Evolutionary conservation across 345 rosid genomes (phyloP).

Genomic region (Rhizophora apiculata): DNA sequence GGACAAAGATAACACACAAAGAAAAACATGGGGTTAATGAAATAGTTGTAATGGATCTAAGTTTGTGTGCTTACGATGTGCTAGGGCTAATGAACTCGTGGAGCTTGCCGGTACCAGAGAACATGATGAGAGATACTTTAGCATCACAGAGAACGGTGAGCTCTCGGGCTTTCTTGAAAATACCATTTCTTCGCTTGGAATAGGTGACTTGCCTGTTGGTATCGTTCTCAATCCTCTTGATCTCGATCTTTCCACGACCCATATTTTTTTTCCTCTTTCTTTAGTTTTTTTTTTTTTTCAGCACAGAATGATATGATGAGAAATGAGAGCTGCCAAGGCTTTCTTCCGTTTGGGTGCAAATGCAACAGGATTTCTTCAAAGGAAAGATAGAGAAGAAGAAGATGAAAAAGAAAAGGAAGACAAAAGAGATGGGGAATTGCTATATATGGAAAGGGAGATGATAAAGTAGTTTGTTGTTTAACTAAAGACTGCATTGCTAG

Average conservation of each 20-base stretch:
- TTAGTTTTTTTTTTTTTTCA: not conserved
- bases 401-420: not conserved
- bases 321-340: not conserved
- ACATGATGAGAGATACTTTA: conserved; percentile 55
- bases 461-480: conserved; percentile 32
- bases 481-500: conserved; percentile 14
- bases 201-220: conserved; percentile 63
- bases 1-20: not conserved
- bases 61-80: conserved; percentile 32
- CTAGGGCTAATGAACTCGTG: conserved; percentile 47
- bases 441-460: conserved; percentile 10
- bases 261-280: conserved; percentile 15
- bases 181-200: conserved; percentile 56
- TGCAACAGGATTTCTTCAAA: conserved; percentile 2
- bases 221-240: conserved; percentile 60
- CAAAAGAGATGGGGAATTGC: conserved; percentile 15
- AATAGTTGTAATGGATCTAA: not conserved
- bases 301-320: not conserved
- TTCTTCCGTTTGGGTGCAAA: not conserved
- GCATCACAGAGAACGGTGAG: conserved; percentile 72
- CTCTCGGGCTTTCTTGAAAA: conserved; percentile 65
- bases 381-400: not conserved
- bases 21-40: not conserved
- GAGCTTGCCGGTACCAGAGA: conserved; percentile 45
- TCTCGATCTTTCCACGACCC: conserved; percentile 66